Base-by-base conservation (phyloP, 495 filamentous ascomycete species). In the Viridothelium virens region DNA sequence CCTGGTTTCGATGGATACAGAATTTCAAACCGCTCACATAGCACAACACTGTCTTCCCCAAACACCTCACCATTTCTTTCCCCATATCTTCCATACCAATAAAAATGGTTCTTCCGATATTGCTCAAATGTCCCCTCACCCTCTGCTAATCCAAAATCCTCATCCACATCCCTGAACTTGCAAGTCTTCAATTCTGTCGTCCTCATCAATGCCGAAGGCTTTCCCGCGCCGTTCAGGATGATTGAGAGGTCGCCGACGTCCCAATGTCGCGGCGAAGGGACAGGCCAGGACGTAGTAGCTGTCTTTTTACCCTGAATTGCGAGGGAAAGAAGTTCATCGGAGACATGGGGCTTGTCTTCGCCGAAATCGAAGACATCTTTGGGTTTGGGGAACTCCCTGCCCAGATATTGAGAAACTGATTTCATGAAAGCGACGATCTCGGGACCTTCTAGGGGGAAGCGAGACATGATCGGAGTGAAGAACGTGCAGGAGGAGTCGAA, bases 351-450 rank as follows among this genome's bases (percentile, higher is more conserved):
- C 3, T 68, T 64, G 65, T 37, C 39, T 46, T 62, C 68, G 12
- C 70, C 72, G 48, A 77, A 77, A 64, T 68, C 34, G 68, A 75
- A 77, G 41, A 75, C 63, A 64, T 77, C 75, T 59, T 75, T 76
- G 31, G 73, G 73, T 14, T 62, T 38, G 6, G 70, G 47, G 36
- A 73, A 70, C 1, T 67, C 34, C 10, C 3, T 38, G 39, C 69
- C 70, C 2, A 77, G 70, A 11, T 67, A 63, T 18, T 65, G 48
- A 11, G 72, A 73, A 7, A 72, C 75, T 3, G 16, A 7, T 36
- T 66, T 39, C 72, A 75, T 73, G 62, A 77, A 75, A 36, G 70
- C 70, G 41, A 68, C 65, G 39, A 77, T 65, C 46, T 72, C 70
- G 34, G 48, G 18, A 18, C 48, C 5, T 9, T 53, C 48, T 53